Conservation (phyloP, 768 basidiomycete genomes). For the Artomyces pyxidatus region DNA sequence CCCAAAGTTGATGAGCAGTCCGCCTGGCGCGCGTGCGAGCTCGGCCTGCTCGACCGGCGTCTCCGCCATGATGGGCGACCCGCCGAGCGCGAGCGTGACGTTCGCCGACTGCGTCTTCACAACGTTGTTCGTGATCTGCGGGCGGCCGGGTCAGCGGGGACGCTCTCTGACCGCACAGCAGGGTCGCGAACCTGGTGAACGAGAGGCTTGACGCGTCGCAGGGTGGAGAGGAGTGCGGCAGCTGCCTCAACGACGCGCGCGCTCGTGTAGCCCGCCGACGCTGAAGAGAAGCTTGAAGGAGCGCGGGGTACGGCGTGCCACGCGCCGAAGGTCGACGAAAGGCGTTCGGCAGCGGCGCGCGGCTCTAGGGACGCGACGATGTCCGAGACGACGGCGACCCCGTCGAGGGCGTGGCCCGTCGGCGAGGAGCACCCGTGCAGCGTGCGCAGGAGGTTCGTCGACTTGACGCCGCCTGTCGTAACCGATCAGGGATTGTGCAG, state of each 20-base stretch:
- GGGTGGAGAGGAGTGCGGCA: conserved; percentile 38
- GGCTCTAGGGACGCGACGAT: conserved; percentile 66
- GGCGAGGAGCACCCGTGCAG: conserved; percentile 62
- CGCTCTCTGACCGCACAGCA: background rate
- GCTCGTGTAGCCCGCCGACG: conserved; percentile 17
- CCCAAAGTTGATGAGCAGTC: conserved; percentile 82
- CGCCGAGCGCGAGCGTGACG: conserved; percentile 78
- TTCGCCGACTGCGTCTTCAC: conserved; percentile 89
- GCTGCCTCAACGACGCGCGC: conserved; percentile 37
- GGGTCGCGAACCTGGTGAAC: conserved; percentile 60
- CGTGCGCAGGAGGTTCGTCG: conserved; percentile 64
- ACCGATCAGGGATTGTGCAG: background rate
- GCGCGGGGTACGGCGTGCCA: conserved; percentile 27
- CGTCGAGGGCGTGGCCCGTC: conserved; percentile 55
- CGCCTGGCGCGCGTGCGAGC: conserved; percentile 54
- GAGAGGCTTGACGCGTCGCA: conserved; percentile 53
- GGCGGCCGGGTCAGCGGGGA: background rate
- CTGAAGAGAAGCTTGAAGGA: conserved; percentile 16
- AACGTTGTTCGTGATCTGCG: conserved; percentile 82
- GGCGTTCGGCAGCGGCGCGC: conserved; percentile 35
- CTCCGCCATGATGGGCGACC: conserved; percentile 92
- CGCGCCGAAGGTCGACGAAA: conserved; percentile 34
- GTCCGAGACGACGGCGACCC: conserved; percentile 85
- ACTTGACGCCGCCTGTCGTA: conserved; percentile 77
- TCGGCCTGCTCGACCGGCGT: conserved; percentile 78